Conservation (phyloP, 2,329 filamentous ascomycete species). For the Scedosporium dehoogii region DNA sequence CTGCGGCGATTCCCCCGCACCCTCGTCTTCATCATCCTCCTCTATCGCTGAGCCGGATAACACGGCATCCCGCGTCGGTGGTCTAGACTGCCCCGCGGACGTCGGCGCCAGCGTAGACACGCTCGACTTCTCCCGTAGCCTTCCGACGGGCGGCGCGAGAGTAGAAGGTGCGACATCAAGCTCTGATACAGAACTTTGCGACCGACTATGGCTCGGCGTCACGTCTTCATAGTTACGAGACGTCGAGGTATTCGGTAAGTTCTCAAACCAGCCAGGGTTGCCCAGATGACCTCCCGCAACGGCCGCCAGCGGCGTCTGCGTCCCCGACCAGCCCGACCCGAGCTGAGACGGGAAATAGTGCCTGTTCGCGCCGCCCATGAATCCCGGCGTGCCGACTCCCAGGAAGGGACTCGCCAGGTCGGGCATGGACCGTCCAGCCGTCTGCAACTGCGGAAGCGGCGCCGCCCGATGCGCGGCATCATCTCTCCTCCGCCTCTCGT, state of each 20-base stretch:
- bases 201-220: slow-evolving; percentile 29
- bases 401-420: slow-evolving; percentile 48
- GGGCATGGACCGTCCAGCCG: neutral
- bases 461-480: neutral
- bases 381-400: slow-evolving; percentile 50
- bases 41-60: slow-evolving; percentile 26
- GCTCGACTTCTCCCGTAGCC: slow-evolving; percentile 48
- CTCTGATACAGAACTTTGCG: slow-evolving; percentile 36
- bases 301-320: slow-evolving; percentile 69
- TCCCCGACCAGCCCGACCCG: slow-evolving; percentile 59
- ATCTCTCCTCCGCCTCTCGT: slow-evolving; percentile 12
- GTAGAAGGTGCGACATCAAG: slow-evolving; percentile 24
- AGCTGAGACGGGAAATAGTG: slow-evolving; percentile 77
- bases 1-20: slow-evolving; percentile 5
- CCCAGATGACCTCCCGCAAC: slow-evolving; percentile 55
- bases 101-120: slow-evolving; percentile 49
- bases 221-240: neutral
- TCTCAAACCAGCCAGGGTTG: slow-evolving; percentile 23
- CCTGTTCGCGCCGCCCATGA: slow-evolving; percentile 65
- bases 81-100: slow-evolving; percentile 41
- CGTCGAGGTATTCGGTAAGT: slow-evolving; percentile 6
- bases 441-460: slow-evolving; percentile 7
- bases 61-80: slow-evolving; percentile 44
- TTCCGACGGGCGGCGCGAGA: slow-evolving; percentile 29
- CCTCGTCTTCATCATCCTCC: slow-evolving; percentile 25